Evolutionary conservation across 495 filamentous ascomycete species (phyloP).

Genomic region (Glarea lozoyensis): DNA sequence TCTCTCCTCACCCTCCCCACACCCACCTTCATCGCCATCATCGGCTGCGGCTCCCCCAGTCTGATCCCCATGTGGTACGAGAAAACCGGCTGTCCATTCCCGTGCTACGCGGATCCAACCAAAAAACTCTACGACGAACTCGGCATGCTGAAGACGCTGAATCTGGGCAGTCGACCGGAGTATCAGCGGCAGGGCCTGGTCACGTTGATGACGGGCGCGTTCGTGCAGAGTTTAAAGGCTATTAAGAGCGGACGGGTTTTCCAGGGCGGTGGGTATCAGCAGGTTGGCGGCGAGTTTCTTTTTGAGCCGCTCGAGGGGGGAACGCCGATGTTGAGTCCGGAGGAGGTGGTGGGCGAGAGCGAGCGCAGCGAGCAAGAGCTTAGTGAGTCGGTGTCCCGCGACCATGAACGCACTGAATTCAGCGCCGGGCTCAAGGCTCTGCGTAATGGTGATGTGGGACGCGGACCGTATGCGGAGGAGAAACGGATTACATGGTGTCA

Average conservation of each 20-base stretch:
- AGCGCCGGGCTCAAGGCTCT: too few species aligned
- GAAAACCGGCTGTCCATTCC: slow-evolving; percentile 59
- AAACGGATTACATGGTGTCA: slow-evolving; percentile 70
- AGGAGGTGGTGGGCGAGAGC: neutral
- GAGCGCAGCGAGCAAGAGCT: neutral
- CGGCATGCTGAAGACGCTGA: slow-evolving; percentile 58
- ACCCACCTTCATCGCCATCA: slow-evolving; percentile 57
- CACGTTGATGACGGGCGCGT: slow-evolving; percentile 32
- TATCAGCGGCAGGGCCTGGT: slow-evolving; percentile 52
- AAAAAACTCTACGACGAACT: slow-evolving; percentile 60
- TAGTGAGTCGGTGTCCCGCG: neutral
- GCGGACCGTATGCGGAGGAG: slow-evolving; percentile 34
- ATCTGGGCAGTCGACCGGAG: slow-evolving; percentile 51
- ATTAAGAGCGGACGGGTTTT: slow-evolving; percentile 40
- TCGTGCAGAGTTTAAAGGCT: slow-evolving; percentile 50
- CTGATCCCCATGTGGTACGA: slow-evolving; percentile 61
- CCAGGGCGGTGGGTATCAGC: slow-evolving; percentile 58
- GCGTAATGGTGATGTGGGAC: too few species aligned
- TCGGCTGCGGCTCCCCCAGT: slow-evolving; percentile 71
- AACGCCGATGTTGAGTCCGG: slow-evolving; percentile 5
- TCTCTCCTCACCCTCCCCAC: slow-evolving; percentile 42
- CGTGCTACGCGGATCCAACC: slow-evolving; percentile 74
- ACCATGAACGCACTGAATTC: neutral
- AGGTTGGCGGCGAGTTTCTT: slow-evolving; percentile 80
- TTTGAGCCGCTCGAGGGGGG: slow-evolving; percentile 47